Conservation (phyloP, 139 green algal genomes). For the Picochlorum sp. region DNA sequence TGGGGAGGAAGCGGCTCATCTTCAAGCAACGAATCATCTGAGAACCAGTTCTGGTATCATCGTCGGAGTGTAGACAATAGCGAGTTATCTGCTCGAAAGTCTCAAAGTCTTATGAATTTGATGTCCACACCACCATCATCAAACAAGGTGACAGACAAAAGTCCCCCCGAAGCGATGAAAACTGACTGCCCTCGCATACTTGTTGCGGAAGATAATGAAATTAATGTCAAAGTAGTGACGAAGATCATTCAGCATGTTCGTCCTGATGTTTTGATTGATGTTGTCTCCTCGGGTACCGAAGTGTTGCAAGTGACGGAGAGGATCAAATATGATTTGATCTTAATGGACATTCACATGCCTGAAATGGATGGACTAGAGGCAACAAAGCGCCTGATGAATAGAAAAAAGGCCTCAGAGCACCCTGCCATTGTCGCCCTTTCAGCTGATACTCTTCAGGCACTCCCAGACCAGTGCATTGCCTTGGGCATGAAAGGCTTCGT, state of each 20-base stretch:
- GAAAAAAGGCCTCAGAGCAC: conserved; percentile 25
- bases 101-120: too few species aligned
- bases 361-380: conserved; percentile 69
- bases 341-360: conserved; percentile 75
- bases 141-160: too few species aligned
- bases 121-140: too few species aligned
- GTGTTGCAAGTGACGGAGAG: conserved; percentile 26
- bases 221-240: conserved; percentile 54
- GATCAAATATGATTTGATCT: conserved; percentile 63
- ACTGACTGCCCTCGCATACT: conserved; percentile 39
- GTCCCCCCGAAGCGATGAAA: not conserved
- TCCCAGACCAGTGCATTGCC: conserved; percentile 40
- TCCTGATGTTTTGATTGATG: conserved; percentile 28
- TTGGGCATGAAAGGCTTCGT: conserved; percentile 63
- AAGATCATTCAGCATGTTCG: conserved; percentile 42
- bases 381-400: conserved; percentile 38
- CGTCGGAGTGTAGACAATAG: not conserved
- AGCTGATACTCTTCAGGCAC: conserved; percentile 48
- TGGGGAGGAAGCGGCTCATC: too few species aligned
- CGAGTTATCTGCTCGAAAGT: not conserved
- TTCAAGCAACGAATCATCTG: too few species aligned
- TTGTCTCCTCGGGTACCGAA: conserved; percentile 52
- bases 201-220: conserved; percentile 65
- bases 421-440: conserved; percentile 59
- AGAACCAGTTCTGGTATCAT: not conserved